Conservation (phyloP, 2,329 filamentous ascomycete genomes). For the Curvularia sp. region DNA sequence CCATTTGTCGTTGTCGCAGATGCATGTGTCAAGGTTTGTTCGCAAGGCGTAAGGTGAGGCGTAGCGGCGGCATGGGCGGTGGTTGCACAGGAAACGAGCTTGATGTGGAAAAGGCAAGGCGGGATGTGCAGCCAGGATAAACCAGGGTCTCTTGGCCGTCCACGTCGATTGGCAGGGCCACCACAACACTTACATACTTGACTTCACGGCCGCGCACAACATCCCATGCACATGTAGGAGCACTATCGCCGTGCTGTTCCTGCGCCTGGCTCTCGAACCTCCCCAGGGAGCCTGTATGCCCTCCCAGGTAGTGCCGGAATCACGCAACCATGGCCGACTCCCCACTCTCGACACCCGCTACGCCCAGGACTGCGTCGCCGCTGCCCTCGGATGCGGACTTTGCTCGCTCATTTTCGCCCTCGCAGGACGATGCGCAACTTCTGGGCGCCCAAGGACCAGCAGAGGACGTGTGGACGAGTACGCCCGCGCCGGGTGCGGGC, state of each 20-base stretch:
- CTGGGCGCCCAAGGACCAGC: slow-evolving; percentile 20
- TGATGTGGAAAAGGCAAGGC: slow-evolving; percentile 14
- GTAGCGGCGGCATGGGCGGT: slow-evolving; percentile 22
- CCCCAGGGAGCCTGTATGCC: slow-evolving; percentile 42
- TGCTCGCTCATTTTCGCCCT: slow-evolving; percentile 27
- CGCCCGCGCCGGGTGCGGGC: slow-evolving; percentile 13
- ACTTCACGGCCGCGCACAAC: slow-evolving; percentile 29
- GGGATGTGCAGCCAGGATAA: slow-evolving; percentile 21
- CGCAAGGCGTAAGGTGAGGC: background rate
- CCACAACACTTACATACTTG: slow-evolving; percentile 13
- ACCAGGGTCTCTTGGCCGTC: slow-evolving; percentile 24
- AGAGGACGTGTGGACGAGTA: slow-evolving; percentile 24
- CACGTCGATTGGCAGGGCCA: slow-evolving; percentile 22
- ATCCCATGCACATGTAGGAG: slow-evolving; percentile 31
- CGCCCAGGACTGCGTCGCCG: slow-evolving; percentile 41
- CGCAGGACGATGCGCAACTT: slow-evolving; percentile 34
- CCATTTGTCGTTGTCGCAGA: background rate
- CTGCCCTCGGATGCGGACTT: slow-evolving; percentile 36
- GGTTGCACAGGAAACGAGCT: slow-evolving; percentile 24
- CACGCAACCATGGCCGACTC: slow-evolving; percentile 45
- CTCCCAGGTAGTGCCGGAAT: slow-evolving; percentile 33
- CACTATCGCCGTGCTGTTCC: slow-evolving; percentile 32
- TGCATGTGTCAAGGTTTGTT: background rate
- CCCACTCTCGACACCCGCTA: slow-evolving; percentile 39
- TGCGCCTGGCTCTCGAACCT: slow-evolving; percentile 23